Evolutionary conservation across 2,329 filamentous ascomycete genomes (phyloP).

Genomic region (Lasiodiplodia theobromae): DNA sequence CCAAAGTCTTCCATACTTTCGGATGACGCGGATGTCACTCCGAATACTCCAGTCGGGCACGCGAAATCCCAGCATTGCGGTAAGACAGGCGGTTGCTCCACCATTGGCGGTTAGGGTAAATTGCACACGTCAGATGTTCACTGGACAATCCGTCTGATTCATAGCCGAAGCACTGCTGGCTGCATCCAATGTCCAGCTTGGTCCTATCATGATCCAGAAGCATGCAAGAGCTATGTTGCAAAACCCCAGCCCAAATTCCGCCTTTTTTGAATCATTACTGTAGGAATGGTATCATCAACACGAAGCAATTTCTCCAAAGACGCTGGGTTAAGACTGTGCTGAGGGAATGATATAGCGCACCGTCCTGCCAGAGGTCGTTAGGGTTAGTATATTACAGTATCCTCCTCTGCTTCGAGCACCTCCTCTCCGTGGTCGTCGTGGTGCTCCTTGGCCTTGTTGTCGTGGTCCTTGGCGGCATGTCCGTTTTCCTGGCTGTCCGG

Average conservation of each 20-base stretch:
- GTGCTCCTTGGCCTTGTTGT: constrained; percentile 35
- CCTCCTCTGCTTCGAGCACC: constrained; percentile 84
- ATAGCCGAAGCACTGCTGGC: background rate
- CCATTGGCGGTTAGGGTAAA: no score
- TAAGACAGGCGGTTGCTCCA: no score
- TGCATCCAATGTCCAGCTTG: background rate
- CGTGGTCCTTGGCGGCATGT: constrained; percentile 36
- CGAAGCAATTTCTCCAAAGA: constrained; percentile 13
- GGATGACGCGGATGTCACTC: background rate
- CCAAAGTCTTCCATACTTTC: background rate
- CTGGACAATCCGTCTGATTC: background rate
- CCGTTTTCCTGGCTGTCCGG: constrained; percentile 34
- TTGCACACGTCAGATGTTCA: background rate
- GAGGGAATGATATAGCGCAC: background rate
- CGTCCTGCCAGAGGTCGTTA: constrained; percentile 9
- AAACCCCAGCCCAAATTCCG: background rate
- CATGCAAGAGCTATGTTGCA: constrained; percentile 16
- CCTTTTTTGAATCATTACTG: constrained; percentile 12
- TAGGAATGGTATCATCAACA: constrained; percentile 25
- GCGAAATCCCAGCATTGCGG: no score
- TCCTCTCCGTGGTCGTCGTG: constrained; percentile 74
- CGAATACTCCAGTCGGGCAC: no score
- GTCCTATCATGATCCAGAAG: background rate
- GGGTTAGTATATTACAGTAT: constrained; percentile 85
- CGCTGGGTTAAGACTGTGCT: background rate